These are phyloP conservation scores for Talaromyces adpressus DNA, from an alignment of 495 filamentous ascomycete genomes.

Conservation along the genomic window DNA sequence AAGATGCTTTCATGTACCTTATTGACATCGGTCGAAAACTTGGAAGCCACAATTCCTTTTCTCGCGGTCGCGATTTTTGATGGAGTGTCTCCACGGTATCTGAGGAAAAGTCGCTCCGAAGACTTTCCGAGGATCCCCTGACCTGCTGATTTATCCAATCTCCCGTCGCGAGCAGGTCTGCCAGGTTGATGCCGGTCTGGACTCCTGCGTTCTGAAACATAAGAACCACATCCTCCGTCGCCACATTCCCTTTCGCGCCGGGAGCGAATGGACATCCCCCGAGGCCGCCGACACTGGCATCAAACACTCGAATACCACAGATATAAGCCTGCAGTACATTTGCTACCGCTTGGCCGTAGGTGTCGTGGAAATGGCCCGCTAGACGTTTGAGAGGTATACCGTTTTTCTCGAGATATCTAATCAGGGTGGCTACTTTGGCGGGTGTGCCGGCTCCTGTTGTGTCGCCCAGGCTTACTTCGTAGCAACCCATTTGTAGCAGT, in stretches of 20 bases:
- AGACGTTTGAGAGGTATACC: constrained; percentile 21
- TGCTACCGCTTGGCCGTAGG: constrained; percentile 33
- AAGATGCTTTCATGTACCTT: background rate
- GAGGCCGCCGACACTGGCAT: constrained; percentile 36
- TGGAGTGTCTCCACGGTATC: background rate
- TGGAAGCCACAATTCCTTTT: background rate
- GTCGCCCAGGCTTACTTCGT: constrained; percentile 40
- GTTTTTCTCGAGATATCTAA: constrained; percentile 20
- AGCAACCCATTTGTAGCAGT: constrained; percentile 32
- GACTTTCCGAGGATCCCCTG: background rate
- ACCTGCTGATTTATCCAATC: constrained; percentile 33
- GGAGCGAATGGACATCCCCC: constrained; percentile 42
- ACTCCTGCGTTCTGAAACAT: constrained; percentile 35
- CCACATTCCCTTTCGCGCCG: constrained; percentile 39
- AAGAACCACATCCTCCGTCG: constrained; percentile 34
- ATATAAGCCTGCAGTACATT: constrained; percentile 37
- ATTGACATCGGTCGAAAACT: background rate
- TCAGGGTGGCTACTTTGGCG: constrained; percentile 18
- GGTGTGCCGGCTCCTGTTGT: constrained; percentile 35
- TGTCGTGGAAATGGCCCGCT: constrained; percentile 43
- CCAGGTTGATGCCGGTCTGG: constrained; percentile 30
- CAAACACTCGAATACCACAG: constrained; percentile 34
- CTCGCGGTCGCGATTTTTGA: constrained; percentile 17
- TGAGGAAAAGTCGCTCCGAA: background rate
- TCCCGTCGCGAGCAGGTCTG: constrained; percentile 23